A percentile compares a stretch with the other conserved stretches of the same genome.
phyloP scores from a whole-genome alignment of 768 basidiomycete species.

The Auricularia heimuer region DNA sequence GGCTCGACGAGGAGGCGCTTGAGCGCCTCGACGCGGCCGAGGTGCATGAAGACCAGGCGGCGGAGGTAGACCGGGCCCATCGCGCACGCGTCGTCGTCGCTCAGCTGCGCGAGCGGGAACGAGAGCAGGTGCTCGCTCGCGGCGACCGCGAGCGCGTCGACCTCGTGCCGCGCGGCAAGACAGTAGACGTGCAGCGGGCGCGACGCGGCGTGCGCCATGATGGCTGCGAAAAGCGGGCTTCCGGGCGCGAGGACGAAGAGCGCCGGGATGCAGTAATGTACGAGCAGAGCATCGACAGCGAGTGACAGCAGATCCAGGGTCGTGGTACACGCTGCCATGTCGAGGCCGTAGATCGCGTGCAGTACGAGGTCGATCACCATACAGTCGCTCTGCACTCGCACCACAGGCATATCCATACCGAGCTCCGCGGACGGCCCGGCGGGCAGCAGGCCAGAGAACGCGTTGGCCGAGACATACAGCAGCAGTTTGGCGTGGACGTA shows the following conservation, averaged over 20 bases:
- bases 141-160: conserved; percentile 65
- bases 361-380: too few species aligned
- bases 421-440: too few species aligned
- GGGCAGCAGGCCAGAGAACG: too few species aligned
- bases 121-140: conserved; percentile 68
- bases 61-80: conserved; percentile 75
- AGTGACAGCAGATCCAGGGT: not conserved
- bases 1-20: conserved; percentile 69
- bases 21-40: conserved; percentile 72
- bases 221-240: conserved; percentile 26
- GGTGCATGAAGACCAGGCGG: conserved; percentile 73
- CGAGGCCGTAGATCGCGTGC: not conserved
- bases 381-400: too few species aligned
- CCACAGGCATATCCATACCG: too few species aligned
- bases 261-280: not conserved
- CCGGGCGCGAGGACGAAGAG: conserved; percentile 15
- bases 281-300: conserved; percentile 9
- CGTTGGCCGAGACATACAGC: conserved; percentile 17
- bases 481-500: conserved; percentile 20
- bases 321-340: not conserved
- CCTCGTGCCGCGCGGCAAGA: conserved; percentile 53
- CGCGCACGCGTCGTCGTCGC: conserved; percentile 56
- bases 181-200: conserved; percentile 51
- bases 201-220: conserved; percentile 8
- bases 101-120: conserved; percentile 53